Conservation (phyloP, 2,329 filamentous ascomycete species). For the Aspergillus arachidicola region DNA sequence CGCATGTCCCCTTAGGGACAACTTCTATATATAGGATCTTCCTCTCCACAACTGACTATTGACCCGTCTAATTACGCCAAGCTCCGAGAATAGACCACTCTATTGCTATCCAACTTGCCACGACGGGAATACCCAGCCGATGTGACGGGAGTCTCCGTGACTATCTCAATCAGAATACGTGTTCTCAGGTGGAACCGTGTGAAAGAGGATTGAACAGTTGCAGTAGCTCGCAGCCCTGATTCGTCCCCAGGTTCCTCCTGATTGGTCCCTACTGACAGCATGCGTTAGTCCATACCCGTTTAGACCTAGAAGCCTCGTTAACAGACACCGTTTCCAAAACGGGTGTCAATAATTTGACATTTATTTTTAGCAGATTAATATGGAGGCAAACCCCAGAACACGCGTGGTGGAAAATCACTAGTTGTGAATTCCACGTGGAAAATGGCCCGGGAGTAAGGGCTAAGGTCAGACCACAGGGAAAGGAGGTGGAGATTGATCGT, state of each 20-base stretch:
- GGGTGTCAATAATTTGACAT: background rate
- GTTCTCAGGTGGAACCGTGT: background rate
- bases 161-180: background rate
- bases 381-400: background rate
- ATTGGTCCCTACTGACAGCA: background rate
- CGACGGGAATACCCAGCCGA: background rate
- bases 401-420: background rate
- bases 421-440: background rate
- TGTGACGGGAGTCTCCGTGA: background rate
- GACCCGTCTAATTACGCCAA: background rate
- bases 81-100: background rate
- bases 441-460: background rate
- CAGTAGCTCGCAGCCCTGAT: background rate
- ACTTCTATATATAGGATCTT: conserved; percentile 1
- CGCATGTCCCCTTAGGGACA: background rate
- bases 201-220: background rate
- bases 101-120: background rate
- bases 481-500: background rate
- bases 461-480: background rate
- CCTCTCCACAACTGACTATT: background rate
- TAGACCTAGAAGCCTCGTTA: background rate
- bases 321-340: no score
- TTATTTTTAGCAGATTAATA: background rate
- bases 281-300: background rate
- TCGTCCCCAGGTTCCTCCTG: background rate